A percentile compares a stretch with the other conserved stretches of the same genome.
phyloP scores from a whole-genome alignment of 768 basidiomycete species.

The Sporobolomyces roseus region DNA sequence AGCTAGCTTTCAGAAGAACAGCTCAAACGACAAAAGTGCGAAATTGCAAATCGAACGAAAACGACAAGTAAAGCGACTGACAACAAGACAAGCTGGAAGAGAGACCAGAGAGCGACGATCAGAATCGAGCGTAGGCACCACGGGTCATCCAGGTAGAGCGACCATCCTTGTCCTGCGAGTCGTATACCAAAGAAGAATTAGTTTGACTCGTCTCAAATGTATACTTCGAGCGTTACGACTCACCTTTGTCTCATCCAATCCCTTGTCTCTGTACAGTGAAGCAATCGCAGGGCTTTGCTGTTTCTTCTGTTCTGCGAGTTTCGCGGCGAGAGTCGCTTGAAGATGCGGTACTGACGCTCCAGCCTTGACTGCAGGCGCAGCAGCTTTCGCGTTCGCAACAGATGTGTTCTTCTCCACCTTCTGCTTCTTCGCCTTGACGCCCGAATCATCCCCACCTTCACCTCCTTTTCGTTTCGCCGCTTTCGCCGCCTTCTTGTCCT shows the following conservation, averaged over 20 bases:
- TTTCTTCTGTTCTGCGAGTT: slow-evolving; percentile 42
- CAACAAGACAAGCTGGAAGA: neutral
- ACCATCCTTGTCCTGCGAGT: slow-evolving; percentile 34
- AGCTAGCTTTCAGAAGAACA: too few species aligned
- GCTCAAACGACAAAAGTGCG: neutral
- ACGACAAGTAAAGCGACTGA: neutral
- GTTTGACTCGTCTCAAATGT: neutral
- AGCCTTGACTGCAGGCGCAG: slow-evolving; percentile 31
- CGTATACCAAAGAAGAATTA: neutral
- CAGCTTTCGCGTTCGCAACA: neutral
- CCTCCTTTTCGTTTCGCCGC: slow-evolving; percentile 58
- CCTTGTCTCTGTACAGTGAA: slow-evolving; percentile 34
- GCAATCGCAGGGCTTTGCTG: slow-evolving; percentile 38
- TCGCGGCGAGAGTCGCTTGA: slow-evolving; percentile 36
- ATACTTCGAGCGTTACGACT: neutral
- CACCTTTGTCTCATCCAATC: slow-evolving; percentile 34
- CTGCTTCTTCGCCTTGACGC: slow-evolving; percentile 45
- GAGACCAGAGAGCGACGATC: neutral
- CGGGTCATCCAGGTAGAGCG: slow-evolving; percentile 40
- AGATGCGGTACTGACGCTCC: slow-evolving; percentile 33
- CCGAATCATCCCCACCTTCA: slow-evolving; percentile 46
- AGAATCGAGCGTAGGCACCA: slow-evolving; percentile 32
- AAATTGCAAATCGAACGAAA: slow-evolving; percentile 6
- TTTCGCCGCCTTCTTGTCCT: slow-evolving; percentile 53
- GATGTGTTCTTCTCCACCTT: slow-evolving; percentile 32